phyloP scores from a whole-genome alignment of 2,329 filamentous ascomycete species.

The Fusarium equiseti region DNA sequence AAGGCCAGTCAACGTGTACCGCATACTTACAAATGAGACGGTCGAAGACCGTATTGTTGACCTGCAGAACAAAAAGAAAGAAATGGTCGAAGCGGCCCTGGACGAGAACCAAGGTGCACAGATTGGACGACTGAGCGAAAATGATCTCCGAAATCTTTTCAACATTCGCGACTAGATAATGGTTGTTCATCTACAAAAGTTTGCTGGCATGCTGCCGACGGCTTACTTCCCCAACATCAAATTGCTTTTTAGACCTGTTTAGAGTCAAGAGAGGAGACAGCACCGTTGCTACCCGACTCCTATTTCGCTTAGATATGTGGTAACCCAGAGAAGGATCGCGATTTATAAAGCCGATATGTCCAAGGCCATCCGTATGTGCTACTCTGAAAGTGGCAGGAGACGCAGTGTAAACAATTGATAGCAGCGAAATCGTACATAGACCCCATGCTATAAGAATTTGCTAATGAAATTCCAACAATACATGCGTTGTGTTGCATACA shows the following conservation, averaged over 20 bases:
- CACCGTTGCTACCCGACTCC: neutral
- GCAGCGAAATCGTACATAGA: neutral
- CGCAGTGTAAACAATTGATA: neutral
- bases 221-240: neutral
- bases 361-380: neutral
- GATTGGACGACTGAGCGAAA: slow-evolving; percentile 73
- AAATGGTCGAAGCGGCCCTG: slow-evolving; percentile 81
- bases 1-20: slow-evolving; percentile 80
- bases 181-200: neutral
- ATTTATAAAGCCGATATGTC: neutral
- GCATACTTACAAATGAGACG: slow-evolving; percentile 79
- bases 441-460: neutral
- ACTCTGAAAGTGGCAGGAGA: neutral
- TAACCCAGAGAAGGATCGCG: neutral
- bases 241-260: slow-evolving; percentile 7
- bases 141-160: slow-evolving; percentile 79
- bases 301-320: neutral
- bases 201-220: neutral
- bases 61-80: slow-evolving; percentile 82
- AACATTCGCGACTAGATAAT: slow-evolving; percentile 9
- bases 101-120: slow-evolving; percentile 78
- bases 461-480: neutral
- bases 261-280: slow-evolving; percentile 10
- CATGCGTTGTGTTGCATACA: neutral
- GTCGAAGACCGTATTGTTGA: slow-evolving; percentile 89